Percentiles rank a stretch among this genome's conserved stretches.
Evolutionary conservation across 169 alveolate genomes (phyloP).

Genomic region (Eimeria mitis): DNA sequence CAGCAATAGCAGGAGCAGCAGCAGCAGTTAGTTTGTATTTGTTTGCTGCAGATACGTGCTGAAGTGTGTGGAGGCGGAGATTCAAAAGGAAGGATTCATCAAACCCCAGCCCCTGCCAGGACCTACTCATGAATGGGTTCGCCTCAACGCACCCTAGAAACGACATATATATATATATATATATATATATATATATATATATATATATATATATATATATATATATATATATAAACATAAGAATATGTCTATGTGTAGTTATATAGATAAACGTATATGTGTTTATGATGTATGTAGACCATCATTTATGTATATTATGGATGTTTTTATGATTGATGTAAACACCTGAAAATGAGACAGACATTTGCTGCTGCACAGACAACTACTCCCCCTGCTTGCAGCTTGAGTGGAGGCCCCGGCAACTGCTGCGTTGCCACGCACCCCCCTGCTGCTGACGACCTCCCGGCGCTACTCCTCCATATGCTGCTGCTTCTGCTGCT

Average conservation of each 20-base stretch:
- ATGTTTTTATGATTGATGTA: neutral
- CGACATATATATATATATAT: too few relatives aligned
- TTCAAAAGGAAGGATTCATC: constrained; percentile 18
- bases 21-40: constrained; percentile 14
- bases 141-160: too few relatives aligned
- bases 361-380: neutral
- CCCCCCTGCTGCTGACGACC: neutral
- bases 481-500: neutral
- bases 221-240: too few relatives aligned
- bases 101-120: constrained; percentile 52
- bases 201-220: too few relatives aligned
- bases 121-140: constrained; percentile 15
- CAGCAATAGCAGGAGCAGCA: neutral
- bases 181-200: too few relatives aligned
- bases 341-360: neutral
- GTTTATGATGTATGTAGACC: too few relatives aligned
- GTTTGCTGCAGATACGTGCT: constrained; percentile 25
- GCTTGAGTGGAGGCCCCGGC: neutral
- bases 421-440: neutral
- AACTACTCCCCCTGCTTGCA: neutral
- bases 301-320: too few relatives aligned
- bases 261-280: too few relatives aligned
- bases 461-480: neutral
- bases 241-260: too few relatives aligned
- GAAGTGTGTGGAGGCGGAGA: constrained; percentile 42